Evolutionary conservation across 2,329 filamentous ascomycete species (phyloP).

Genomic region (Neonectria neomacrospora): DNA sequence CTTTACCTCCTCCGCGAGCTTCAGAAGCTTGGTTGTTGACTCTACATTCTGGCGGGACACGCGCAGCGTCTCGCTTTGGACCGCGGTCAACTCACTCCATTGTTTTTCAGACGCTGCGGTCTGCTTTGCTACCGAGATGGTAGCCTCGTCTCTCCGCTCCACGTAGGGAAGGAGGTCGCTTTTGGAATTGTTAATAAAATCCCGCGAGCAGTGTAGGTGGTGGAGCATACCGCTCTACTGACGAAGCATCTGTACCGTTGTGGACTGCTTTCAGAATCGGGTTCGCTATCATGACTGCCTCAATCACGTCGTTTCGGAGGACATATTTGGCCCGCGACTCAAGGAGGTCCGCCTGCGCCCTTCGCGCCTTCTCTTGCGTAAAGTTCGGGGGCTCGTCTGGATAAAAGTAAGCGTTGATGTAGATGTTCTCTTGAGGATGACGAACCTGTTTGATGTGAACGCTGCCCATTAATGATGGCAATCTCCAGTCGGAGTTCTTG

Average conservation of each 20-base stretch:
- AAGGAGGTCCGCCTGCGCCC: slow-evolving; percentile 73
- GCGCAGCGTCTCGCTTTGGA: slow-evolving; percentile 68
- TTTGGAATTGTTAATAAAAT: slow-evolving; percentile 24
- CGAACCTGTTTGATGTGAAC: slow-evolving; percentile 51
- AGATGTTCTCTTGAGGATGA: background rate
- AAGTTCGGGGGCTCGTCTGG: slow-evolving; percentile 45
- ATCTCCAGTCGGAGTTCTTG: slow-evolving; percentile 79
- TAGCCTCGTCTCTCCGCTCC: slow-evolving; percentile 73
- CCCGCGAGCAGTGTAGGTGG: background rate
- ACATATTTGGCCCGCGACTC: slow-evolving; percentile 76
- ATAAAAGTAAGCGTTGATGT: slow-evolving; percentile 25
- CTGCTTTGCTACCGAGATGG: slow-evolving; percentile 70
- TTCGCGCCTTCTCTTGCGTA: slow-evolving; percentile 63
- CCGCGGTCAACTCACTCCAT: slow-evolving; percentile 63
- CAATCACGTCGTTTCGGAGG: slow-evolving; percentile 74
- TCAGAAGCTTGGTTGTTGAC: slow-evolving; percentile 71
- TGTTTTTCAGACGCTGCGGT: slow-evolving; percentile 63
- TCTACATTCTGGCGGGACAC: slow-evolving; percentile 70
- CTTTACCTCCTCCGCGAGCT: slow-evolving; percentile 68
- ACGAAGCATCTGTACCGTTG: slow-evolving; percentile 69
- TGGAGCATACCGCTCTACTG: slow-evolving; percentile 71
- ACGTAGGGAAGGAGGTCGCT: slow-evolving; percentile 76
- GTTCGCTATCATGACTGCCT: slow-evolving; percentile 76
- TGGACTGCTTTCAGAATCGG: slow-evolving; percentile 84
- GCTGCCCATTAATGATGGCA: slow-evolving; percentile 68